These are phyloP conservation scores for Epichloe uncinata DNA, from an alignment of 2,329 filamentous ascomycete genomes.

Conservation along the genomic window DNA sequence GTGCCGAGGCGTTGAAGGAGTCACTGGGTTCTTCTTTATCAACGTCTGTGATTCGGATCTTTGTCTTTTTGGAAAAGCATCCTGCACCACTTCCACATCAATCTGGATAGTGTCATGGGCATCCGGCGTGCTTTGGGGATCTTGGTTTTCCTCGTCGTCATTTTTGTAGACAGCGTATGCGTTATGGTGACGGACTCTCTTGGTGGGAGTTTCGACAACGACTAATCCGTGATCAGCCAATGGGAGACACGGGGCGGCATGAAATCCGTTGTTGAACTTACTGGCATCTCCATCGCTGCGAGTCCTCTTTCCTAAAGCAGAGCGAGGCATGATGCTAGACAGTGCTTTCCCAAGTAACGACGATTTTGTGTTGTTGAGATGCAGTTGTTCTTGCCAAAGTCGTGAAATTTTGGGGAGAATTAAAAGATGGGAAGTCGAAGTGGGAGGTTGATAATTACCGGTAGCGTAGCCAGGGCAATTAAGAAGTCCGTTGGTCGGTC, in stretches of 20 bases:
- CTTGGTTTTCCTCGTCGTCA: conserved; percentile 50
- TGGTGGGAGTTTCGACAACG: conserved; percentile 23
- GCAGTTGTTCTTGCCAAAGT: conserved; percentile 1
- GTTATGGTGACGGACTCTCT: conserved; percentile 32
- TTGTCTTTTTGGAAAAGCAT: conserved; percentile 15
- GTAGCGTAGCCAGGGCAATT: conserved; percentile 7
- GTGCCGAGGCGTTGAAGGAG: conserved; percentile 63
- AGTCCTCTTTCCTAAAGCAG: conserved; percentile 22
- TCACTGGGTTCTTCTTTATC: conserved; percentile 38
- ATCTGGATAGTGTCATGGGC: conserved; percentile 25
- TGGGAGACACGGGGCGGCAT: not conserved
- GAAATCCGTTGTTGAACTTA: conserved; percentile 10
- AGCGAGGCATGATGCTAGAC: conserved; percentile 15
- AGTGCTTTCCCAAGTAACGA: conserved; percentile 8
- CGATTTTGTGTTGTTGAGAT: conserved; percentile 1
- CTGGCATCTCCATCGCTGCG: conserved; percentile 17
- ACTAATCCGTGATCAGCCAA: conserved; percentile 10
- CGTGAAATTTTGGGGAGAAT: not conserved
- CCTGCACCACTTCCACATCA: conserved; percentile 29
- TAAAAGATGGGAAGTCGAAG: conserved; percentile 2
- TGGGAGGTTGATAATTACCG: not conserved
- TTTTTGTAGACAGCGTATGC: conserved; percentile 33
- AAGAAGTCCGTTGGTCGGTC: not conserved
- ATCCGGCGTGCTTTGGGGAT: conserved; percentile 20
- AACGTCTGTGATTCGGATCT: conserved; percentile 18